Conservation (phyloP, 208 protist genomes). For the Tritrichomonas musculus region DNA sequence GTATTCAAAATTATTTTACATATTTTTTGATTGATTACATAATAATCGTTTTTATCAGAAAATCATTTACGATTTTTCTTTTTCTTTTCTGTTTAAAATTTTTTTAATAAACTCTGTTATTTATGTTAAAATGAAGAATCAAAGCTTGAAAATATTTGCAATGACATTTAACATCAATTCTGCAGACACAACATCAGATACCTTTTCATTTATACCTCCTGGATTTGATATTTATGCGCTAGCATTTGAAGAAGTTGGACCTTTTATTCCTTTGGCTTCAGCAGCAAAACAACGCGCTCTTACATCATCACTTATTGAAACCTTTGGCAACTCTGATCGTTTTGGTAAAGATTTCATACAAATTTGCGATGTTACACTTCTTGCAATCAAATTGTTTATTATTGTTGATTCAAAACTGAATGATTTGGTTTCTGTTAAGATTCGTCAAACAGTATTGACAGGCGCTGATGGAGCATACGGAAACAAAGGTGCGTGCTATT, state of each 20-base stretch:
- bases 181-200: neutral
- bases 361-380: neutral
- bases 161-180: neutral
- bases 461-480: neutral
- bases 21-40: too few species aligned
- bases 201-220: neutral
- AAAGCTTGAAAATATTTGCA: neutral
- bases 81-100: too few species aligned
- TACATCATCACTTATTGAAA: neutral
- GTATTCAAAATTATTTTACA: too few species aligned
- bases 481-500: neutral
- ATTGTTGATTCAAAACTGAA: neutral
- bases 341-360: neutral
- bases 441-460: neutral
- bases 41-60: too few species aligned
- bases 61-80: too few species aligned
- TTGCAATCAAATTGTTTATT: neutral
- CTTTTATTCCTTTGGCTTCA: conserved; percentile 8
- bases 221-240: neutral
- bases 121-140: neutral
- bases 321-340: neutral
- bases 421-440: neutral
- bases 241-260: conserved; percentile 25
- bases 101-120: too few species aligned
- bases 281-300: neutral